Evolutionary conservation across 1,284 basidiomycete genomes (phyloP), one percentile per base, ranked within the genome.

Genomic region (Apiotrichum siamense): DNA sequence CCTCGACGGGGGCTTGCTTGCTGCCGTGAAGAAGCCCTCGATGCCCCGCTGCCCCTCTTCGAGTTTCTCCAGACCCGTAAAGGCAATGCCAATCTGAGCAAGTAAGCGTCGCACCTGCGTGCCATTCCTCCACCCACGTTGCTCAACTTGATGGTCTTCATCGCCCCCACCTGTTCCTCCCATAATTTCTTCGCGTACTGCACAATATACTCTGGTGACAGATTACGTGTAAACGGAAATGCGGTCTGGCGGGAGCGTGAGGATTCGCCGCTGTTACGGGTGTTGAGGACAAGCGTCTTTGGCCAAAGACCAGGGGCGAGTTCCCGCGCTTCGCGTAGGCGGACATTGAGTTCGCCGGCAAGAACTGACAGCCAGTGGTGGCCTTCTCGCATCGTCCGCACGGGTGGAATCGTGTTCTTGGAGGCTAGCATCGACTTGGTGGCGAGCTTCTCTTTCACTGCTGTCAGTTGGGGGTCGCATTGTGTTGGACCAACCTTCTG

Each of bases 351-450:
- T 65, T 98, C 94, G 15, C 90, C 88, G 10, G 91, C 84, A 18
- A 97, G 81, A 10, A 97, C 86, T 5, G 84, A 79, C 29, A 98
- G 80, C 96, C 94, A 98, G 58, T 92, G 87, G 44, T 82, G 77
- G 0, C 88, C 90, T 60, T 92, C 84, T 7, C 81, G 76, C 12
- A 80, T 74, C 32, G 82, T 84, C 2, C 79, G 85, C 31, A 96
- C 83, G 1, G 85, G 81, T 21, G 83, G 82, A 0, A 85, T 83
- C 21, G 94, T 81, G 64, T 94, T 96, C 72, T 97, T 97, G 11
- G 88, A 86, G 0, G 90, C 89, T 46, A 91, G 76, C 92, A 97
- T 97, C 59, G 87, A 91, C 75, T 96, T 96, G 35, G 86, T 76
- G 0, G 80, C 77, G 3, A 86, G 79, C 69, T 91, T 90, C 63